A percentile compares a stretch with the other conserved stretches of the same genome.
Evolutionary conservation across 495 filamentous ascomycete species (phyloP).

Genomic region (Amphirosellinia nigrospora): DNA sequence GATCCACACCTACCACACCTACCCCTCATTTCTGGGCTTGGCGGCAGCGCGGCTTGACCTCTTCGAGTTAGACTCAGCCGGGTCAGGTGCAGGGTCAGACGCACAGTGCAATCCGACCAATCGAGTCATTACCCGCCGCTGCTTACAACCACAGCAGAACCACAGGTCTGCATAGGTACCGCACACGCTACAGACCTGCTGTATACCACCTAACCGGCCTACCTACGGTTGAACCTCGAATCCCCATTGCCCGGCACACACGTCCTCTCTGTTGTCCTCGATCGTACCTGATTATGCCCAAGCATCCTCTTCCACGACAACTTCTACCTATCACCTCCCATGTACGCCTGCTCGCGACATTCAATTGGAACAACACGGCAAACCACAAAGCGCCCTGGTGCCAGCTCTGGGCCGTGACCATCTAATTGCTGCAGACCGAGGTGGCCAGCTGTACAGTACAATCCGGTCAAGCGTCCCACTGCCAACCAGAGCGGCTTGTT

Average conservation of each 20-base stretch:
- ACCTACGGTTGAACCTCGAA: slow-evolving; percentile 11
- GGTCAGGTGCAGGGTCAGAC: slow-evolving; percentile 19
- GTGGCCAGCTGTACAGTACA: slow-evolving; percentile 15
- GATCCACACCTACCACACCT: neutral
- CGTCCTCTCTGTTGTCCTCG: neutral
- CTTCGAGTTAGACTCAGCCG: neutral
- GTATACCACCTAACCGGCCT: neutral
- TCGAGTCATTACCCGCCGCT: neutral
- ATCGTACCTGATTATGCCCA: slow-evolving; percentile 22
- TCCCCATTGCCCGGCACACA: slow-evolving; percentile 3
- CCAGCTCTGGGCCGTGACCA: neutral
- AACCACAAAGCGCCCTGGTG: neutral
- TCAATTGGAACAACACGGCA: slow-evolving; percentile 15
- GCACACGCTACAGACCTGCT: neutral
- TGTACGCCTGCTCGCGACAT: neutral
- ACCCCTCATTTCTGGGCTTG: slow-evolving; percentile 26
- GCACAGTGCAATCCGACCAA: slow-evolving; percentile 21
- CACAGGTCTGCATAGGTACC: no score
- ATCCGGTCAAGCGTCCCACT: neutral
- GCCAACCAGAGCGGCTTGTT: slow-evolving; percentile 10
- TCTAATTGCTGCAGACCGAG: neutral
- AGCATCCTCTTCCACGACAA: neutral
- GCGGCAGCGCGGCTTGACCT: slow-evolving; percentile 4
- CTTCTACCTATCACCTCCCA: neutral
- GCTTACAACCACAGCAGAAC: neutral